These are phyloP conservation scores for Talaromyces ruber DNA, from an alignment of 495 filamentous ascomycete species.

Conservation along the genomic window DNA sequence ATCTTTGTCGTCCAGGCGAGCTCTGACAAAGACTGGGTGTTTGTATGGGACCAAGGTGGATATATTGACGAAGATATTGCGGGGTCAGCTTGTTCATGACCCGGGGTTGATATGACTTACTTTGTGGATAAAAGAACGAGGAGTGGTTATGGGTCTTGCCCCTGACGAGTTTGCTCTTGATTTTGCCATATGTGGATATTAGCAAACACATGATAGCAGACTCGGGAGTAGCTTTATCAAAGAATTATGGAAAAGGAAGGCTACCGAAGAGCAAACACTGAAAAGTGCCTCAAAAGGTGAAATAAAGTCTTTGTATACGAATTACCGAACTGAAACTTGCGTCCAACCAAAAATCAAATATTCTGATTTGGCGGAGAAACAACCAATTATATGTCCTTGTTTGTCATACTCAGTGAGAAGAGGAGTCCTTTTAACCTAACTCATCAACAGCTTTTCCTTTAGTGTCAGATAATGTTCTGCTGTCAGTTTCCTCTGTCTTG, in stretches of 20 bases:
- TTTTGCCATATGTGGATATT: not conserved
- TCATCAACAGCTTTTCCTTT: not conserved
- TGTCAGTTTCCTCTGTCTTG: not conserved
- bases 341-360: not conserved
- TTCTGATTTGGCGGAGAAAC: not conserved
- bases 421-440: not conserved
- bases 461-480: not conserved
- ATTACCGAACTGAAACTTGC: not conserved
- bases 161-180: not conserved
- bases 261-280: not conserved
- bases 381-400: not conserved
- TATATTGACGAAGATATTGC: not conserved
- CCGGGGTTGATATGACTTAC: not conserved
- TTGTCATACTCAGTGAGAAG: not conserved
- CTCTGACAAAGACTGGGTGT: not conserved
- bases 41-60: not conserved
- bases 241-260: not conserved
- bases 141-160: not conserved
- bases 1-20: not conserved
- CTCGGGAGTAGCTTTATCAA: not conserved
- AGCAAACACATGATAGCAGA: not conserved
- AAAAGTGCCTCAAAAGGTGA: not conserved
- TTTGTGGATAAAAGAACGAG: not conserved
- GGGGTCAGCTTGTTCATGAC: not conserved
- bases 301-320: not conserved